A percentile compares a stretch with the other conserved stretches of the same genome.
phyloP scores from a whole-genome alignment of 179 eudicot species.

The Pouteria campechiana region DNA sequence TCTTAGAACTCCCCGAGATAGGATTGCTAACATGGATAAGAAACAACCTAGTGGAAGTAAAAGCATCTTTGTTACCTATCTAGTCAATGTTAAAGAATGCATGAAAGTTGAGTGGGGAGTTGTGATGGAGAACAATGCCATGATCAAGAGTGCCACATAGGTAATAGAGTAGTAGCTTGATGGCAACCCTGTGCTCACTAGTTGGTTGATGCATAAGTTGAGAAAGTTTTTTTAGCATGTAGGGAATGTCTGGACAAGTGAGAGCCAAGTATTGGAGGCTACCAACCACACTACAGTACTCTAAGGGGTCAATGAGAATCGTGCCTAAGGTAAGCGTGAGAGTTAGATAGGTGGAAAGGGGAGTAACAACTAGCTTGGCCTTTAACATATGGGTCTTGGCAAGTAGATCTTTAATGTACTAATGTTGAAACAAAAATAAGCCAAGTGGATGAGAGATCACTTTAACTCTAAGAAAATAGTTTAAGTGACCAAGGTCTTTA shows the following conservation, averaged over 20 bases:
- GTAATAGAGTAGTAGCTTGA: constrained; percentile 1
- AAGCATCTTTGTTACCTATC: no score
- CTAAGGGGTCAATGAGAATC: neutral
- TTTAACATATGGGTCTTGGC: no score
- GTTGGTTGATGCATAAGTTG: constrained; percentile 5
- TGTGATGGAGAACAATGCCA: neutral
- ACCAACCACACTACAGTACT: neutral
- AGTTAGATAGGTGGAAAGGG: no score
- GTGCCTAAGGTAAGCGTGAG: no score
- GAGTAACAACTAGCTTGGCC: no score
- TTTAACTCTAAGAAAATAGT: no score
- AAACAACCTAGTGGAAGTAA: neutral
- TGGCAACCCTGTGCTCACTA: neutral
- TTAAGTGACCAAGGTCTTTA: no score
- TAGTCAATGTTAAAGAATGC: constrained; percentile 2
- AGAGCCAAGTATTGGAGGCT: constrained; percentile 1
- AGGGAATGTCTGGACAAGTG: constrained; percentile 1
- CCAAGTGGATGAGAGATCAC: no score
- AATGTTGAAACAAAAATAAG: no score
- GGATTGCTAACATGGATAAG: constrained; percentile 3
- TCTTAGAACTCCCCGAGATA: neutral
- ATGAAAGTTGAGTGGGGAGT: neutral
- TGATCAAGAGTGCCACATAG: neutral
- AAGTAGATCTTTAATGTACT: no score
- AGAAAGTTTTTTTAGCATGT: constrained; percentile 1